These are phyloP conservation scores for Cryptococcus sp. DNA, from an alignment of 1,284 basidiomycete species.

Conservation along the genomic window DNA sequence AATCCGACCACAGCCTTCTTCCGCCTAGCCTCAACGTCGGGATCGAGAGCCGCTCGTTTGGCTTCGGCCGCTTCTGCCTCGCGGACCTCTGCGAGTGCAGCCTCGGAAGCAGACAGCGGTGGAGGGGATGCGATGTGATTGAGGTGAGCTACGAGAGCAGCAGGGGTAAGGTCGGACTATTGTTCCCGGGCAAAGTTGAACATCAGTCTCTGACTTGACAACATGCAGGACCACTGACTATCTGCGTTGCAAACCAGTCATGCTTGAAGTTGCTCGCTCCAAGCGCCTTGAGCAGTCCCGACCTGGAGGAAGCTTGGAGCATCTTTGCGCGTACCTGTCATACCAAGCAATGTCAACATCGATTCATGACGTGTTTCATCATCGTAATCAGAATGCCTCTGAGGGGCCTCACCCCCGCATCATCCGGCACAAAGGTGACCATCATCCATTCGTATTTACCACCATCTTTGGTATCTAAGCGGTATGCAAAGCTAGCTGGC, in stretches of 20 bases:
- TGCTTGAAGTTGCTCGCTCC: slow-evolving; percentile 76
- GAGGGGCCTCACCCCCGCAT: slow-evolving; percentile 46
- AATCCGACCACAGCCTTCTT: slow-evolving; percentile 45
- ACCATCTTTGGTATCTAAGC: slow-evolving; percentile 42
- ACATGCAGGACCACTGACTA: slow-evolving; percentile 58
- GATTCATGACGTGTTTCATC: no score
- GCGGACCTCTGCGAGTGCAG: slow-evolving; percentile 72
- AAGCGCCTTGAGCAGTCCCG: slow-evolving; percentile 69
- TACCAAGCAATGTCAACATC: slow-evolving; percentile 2
- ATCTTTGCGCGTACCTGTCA: slow-evolving; percentile 63
- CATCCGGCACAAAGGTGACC: slow-evolving; percentile 53
- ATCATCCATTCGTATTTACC: slow-evolving; percentile 52
- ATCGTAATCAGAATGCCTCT: no score
- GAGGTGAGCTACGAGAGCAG: slow-evolving; percentile 70
- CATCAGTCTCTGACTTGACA: neutral
- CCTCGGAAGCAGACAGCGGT: slow-evolving; percentile 75
- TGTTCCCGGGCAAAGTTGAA: neutral
- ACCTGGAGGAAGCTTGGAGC: slow-evolving; percentile 85
- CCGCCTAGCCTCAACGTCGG: slow-evolving; percentile 37
- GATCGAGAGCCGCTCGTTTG: slow-evolving; percentile 44
- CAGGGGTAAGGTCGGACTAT: slow-evolving; percentile 53
- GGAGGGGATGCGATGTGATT: slow-evolving; percentile 72
- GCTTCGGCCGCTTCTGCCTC: slow-evolving; percentile 63
- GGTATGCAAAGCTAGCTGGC: slow-evolving; percentile 50
- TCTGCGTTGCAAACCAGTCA: slow-evolving; percentile 76